Base-by-base conservation (phyloP, 371 early-diverging fungal species). In the Nosema bombycis region DNA sequence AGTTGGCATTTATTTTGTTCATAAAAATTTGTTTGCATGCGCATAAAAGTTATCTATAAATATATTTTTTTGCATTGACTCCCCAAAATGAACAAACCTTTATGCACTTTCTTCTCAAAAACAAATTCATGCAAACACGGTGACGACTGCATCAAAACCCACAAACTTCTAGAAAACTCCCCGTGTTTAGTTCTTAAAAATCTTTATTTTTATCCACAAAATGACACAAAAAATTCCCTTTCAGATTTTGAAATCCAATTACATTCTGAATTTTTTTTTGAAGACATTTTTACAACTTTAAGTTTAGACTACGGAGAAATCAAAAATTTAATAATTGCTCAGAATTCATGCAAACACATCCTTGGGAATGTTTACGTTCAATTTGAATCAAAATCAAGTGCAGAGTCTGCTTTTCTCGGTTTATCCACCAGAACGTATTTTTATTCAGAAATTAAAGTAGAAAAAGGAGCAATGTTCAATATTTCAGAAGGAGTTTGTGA, bases 121-220 rank as follows among this genome's bases (percentile, higher is more conserved):
- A 95, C 95, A 78, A 95, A 95, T 32, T 94, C 95, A 54, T 96
- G 97, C 85, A 89, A 95, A 56, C 95, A 95, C 83, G 96, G 95
- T 65, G 95, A 94, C 78, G 89, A 92, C 24, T 96, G 96, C 85
- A 92, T 94, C n/a, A 89, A 96, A 79, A 94, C 93, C 81, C 97
- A 96, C 79, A 92, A 93, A 75, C 91, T 92, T 83, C 96, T 95
- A n/a, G 90, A 90, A 73, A 94, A 91, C 79, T 91, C 92, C 58
- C 94, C 92, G 84, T 94, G 95, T 10, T 88, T 96, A 30, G 88
- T 96, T 33, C 85, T 96, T 54, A 90, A 93, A 36, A 94, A 94
- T 85, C 89, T 96, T 85, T 96, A 94, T 86, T 89, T 89, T 77
- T 94, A 94, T 88, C 96, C 95, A 2, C 89, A 90, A 32, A 91